Conservation (phyloP, 164 flowering plant genomes). For the Vitis cinerea region DNA sequence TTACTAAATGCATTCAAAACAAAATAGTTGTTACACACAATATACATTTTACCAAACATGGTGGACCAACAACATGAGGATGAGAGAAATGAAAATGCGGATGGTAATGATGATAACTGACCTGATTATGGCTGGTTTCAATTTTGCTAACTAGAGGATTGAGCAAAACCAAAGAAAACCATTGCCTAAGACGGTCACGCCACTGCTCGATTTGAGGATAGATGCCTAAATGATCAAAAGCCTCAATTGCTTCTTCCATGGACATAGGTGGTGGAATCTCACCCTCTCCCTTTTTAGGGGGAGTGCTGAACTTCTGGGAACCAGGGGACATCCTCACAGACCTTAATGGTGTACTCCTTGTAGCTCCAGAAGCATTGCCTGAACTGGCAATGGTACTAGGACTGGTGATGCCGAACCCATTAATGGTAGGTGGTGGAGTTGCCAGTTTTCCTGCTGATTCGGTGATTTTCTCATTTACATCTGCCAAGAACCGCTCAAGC, state of each 20-base stretch:
- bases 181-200: conserved; percentile 90
- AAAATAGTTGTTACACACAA: background rate
- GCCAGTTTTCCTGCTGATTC: conserved; percentile 67
- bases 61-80: background rate
- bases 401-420: conserved; percentile 58
- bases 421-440: conserved; percentile 73
- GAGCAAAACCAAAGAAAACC: conserved; percentile 84
- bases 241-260: conserved; percentile 78
- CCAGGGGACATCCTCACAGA: conserved; percentile 95
- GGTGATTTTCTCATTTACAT: conserved; percentile 71
- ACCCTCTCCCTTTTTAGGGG: conserved; percentile 92
- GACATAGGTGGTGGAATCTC: conserved; percentile 91
- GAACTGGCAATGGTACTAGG: conserved; percentile 55
- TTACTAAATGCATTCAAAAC: no score
- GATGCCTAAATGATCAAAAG: conserved; percentile 70
- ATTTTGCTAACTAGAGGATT: conserved; percentile 81
- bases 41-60: background rate
- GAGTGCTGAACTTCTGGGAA: conserved; percentile 83
- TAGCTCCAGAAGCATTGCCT: conserved; percentile 73
- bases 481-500: conserved; percentile 77
- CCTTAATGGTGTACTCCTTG: conserved; percentile 86
- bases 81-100: background rate
- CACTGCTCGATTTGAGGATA: conserved; percentile 92
- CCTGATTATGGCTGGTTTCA: conserved; percentile 85
- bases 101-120: conserved; percentile 16